Base-by-base conservation (phyloP, 139 green algal species). In the Nannochloris sp. region DNA sequence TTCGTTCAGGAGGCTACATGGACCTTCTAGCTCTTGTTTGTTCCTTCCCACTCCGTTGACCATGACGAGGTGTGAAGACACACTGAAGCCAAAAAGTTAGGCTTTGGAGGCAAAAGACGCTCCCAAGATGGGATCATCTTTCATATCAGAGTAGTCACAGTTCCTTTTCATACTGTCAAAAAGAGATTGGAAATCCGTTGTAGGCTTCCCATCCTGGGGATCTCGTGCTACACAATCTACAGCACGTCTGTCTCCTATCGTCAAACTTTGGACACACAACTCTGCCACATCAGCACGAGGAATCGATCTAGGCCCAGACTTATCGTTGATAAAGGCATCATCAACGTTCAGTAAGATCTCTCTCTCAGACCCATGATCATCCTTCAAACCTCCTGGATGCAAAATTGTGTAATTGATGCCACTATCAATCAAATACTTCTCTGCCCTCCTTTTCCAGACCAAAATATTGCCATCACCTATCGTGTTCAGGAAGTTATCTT, bases 371-470 rank as follows among this genome's bases (percentile, higher is more conserved):
- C 82, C 87, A 57, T 54, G 46, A 27, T 84, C 67, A 21, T 94
- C 81, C 2, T 81, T 73, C 0, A 95, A 72, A 29, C 87, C 88
- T 43, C 87, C 87, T 19, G 87, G 82, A 70, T 95, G 87, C 18
- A 95, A 78, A 73, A 95, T 90, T 25, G 69, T 75, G 54, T 70
- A 70, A 25, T 64, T 67, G n/a, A 75, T 25, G 4, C 69, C 82
- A 19, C 40, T 60, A 25, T 67, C 70, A 11, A 90, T 78, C 15
- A 95, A 75, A 67, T 94, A 94, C 70, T 88, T 70, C 76, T 95
- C 88, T 8, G 88, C 83, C 54, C 85, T 87, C 54, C 87, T 76
- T 78, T 94, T 95, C 85, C 85, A 87, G 31, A 88, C 71, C 56
- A 94, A 75, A 64, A 94, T 94, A 74, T 94, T 88, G 44, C 87